Base-by-base conservation (phyloP, 2,329 filamentous ascomycete species). In the Fusarium oxysporum region DNA sequence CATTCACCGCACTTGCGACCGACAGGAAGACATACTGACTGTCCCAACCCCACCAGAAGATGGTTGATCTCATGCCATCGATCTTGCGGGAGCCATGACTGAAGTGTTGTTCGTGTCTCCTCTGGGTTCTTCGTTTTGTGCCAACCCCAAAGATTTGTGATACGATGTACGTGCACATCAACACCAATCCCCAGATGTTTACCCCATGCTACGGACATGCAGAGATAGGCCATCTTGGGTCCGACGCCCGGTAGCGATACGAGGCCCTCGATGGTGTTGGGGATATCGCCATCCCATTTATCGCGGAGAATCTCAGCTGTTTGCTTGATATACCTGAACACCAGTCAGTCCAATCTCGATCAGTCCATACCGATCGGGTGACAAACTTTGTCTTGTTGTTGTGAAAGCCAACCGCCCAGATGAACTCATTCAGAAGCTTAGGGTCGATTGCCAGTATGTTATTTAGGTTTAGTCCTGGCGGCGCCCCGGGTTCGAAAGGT, bases 121-220 rank as follows among this genome's bases (percentile, higher is more conserved):
- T 98, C 95, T 1, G 95, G 95, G 17, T 86, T 92, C 76, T 90
- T 91, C 5, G 92, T 96, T 80, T 89, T 90, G 80, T 97, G 90
- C 95, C 95, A 98, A 7, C 93, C 93, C 95, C 95, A 97, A 33
- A 97, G 85, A 83, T 97, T 97, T 57, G 94, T 96, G 82, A 98
- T 97, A 62, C 95, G 92, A 83, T 97, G 95, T 7, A 98, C 95
- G 82, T 98, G 95, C 9, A 97, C 95, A 81, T 98, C 95, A 54
- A 98, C 95, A 32, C 95, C 95, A 72, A 98, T 97, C 12, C 95
- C 95, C 28, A 67, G 23, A 50, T 66, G 53, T 33, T 78, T 90
- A 86, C 83, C 82, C 89, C 89, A 90, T 87, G 78, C 93, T 1
- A 92, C 92, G 51, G 91, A 92, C 85, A 97, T 89, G 80, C 93